Evolutionary conservation across 208 protist genomes (phyloP).

Genomic region (Leishmania major): DNA sequence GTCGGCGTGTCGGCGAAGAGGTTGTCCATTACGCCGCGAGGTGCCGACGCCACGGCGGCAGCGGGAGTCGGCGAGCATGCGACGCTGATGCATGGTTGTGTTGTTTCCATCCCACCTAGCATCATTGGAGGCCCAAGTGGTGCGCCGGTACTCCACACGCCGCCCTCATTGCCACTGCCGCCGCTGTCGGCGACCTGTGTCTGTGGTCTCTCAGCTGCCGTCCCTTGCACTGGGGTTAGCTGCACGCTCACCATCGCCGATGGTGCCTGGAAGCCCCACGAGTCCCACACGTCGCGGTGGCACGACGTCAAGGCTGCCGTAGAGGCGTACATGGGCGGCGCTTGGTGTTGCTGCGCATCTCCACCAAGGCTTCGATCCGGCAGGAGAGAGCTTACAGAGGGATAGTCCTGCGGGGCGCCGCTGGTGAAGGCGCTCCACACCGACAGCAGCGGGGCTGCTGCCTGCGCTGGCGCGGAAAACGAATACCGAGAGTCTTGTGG

Average conservation of each 20-base stretch:
- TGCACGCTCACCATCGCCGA: conserved; percentile 6
- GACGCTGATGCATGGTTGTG: background rate
- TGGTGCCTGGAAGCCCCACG: conserved; percentile 25
- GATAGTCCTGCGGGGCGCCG: conserved; percentile 38
- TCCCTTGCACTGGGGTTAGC: background rate
- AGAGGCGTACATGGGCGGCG: background rate
- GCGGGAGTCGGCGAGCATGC: background rate
- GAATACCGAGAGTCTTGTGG: background rate
- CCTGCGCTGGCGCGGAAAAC: background rate
- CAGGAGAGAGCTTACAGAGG: background rate
- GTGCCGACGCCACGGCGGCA: conserved; percentile 13
- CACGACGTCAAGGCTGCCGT: background rate
- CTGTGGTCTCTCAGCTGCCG: background rate
- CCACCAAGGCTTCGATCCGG: background rate
- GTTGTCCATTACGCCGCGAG: conserved; percentile 43
- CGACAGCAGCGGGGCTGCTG: background rate
- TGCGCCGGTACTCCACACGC: conserved; percentile 5
- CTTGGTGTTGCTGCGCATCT: conserved; percentile 1
- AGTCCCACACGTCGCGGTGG: conserved; percentile 15
- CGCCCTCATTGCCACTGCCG: background rate
- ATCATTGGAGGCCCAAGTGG: background rate
- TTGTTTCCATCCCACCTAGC: background rate
- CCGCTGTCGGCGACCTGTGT: background rate
- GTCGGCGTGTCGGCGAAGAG: conserved; percentile 33
- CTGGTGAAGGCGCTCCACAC: conserved; percentile 39